Evolutionary conservation across 73 alveolate species (phyloP).

Genomic region (Effrenium voratum): DNA sequence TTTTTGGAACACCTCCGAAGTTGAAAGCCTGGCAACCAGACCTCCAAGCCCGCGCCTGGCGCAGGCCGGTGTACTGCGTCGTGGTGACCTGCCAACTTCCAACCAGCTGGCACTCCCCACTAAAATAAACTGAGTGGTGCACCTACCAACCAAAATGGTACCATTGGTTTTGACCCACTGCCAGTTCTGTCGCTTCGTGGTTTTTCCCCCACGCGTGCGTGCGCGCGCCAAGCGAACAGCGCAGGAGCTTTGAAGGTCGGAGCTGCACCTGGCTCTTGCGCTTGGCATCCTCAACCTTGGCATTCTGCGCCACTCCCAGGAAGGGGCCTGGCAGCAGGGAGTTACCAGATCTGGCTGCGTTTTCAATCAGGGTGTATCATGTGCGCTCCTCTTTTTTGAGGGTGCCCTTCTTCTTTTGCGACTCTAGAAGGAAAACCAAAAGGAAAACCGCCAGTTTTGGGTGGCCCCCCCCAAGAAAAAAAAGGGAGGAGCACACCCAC

Average conservation of each 20-base stretch:
- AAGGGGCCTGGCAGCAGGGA: slow-evolving; percentile 25
- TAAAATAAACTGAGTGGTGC: too few relatives aligned
- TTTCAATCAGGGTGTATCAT: too few relatives aligned
- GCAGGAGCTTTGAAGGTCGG: not conserved
- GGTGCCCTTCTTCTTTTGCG: too few relatives aligned
- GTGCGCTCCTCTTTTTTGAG: too few relatives aligned
- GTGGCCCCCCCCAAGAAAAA: not conserved
- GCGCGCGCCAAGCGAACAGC: not conserved
- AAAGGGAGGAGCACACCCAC: not conserved
- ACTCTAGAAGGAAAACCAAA: too few relatives aligned
- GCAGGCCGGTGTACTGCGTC: slow-evolving; percentile 85
- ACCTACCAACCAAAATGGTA: not conserved
- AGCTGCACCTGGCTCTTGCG: slow-evolving; percentile 57
- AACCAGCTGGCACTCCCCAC: too few relatives aligned
- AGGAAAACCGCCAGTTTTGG: too few relatives aligned
- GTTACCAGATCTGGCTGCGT: too few relatives aligned
- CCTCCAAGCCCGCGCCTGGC: slow-evolving; percentile 27
- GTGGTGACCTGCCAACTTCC: too few relatives aligned
- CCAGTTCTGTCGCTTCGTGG: not conserved
- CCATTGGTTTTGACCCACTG: not conserved
- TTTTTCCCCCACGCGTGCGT: not conserved
- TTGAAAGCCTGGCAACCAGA: not conserved
- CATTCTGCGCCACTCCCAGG: slow-evolving; percentile 87
- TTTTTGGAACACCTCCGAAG: not conserved
- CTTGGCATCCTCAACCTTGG: slow-evolving; percentile 59